phyloP scores from a whole-genome alignment of 2,329 filamentous ascomycete genomes.

The Knufia petricola region DNA sequence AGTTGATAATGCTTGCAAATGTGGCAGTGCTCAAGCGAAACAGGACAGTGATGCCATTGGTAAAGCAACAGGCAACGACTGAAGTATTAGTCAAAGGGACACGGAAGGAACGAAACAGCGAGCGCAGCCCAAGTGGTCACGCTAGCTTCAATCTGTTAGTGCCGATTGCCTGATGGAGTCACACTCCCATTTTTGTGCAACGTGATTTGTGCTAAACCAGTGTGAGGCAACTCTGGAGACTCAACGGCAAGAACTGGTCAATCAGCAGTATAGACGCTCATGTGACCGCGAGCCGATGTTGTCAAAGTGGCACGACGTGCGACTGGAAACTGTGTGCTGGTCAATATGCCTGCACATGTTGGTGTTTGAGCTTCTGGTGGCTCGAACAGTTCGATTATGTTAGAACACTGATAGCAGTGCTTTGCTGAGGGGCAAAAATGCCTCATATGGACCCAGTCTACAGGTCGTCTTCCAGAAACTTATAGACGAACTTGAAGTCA shows the following conservation, averaged over 20 bases:
- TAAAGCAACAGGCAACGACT: not conserved
- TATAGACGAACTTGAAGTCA: conserved; percentile 97
- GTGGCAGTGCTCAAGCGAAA: not conserved
- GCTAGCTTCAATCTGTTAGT: too few species aligned
- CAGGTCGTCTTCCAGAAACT: conserved; percentile 92
- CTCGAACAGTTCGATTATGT: not conserved
- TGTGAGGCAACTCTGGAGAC: too few species aligned
- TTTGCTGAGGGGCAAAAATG: not conserved
- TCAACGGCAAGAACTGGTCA: too few species aligned
- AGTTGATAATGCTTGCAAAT: not conserved
- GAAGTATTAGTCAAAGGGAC: not conserved
- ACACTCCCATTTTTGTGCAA: not conserved
- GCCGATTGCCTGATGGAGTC: not conserved
- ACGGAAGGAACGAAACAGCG: not conserved
- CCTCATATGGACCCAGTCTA: conserved; percentile 23
- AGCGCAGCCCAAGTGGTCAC: not conserved
- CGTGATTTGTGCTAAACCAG: too few species aligned
- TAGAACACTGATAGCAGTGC: not conserved
- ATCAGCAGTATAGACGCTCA: too few species aligned
- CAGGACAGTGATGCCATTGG: not conserved
- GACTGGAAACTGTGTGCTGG: not conserved
- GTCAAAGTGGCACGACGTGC: not conserved
- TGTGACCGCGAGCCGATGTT: not conserved
- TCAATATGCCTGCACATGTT: not conserved
- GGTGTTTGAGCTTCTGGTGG: not conserved